Evolutionary conservation across 2,329 filamentous ascomycete species (phyloP), one percentile per base, ranked within the genome.

Genomic region (Alternaria viburni): DNA sequence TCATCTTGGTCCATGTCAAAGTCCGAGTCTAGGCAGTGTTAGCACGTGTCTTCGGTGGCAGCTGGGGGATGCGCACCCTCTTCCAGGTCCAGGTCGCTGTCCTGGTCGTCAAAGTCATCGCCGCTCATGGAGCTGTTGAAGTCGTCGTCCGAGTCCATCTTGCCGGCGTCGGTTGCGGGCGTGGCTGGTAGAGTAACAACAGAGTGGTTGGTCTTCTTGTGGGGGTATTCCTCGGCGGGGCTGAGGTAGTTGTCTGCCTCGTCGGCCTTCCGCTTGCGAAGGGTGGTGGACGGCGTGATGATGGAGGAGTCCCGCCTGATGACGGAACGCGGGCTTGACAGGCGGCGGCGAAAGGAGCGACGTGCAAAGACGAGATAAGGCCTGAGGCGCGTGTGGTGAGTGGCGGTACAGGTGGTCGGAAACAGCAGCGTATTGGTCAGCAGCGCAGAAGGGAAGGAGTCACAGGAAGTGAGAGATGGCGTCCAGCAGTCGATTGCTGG

Each of bases 81-180:
- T 59, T 78, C 82, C 57, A 84, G 75, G 61, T 79, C 80, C 58
- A 76, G 90, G 73, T 93, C 92, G 58, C 93, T 93, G 71, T 91
- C 93, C 64, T 91, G 89, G 73, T 93, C 91, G 67, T 91, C 87
- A 64, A 93, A 87, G 64, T 88, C 87, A 68, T 92, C 90, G 76
- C 91, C 97, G 45, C 92, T 95, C 72, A 90, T 86, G 76, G 90
- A 89, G 73, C 92, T 96, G 87, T 96, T 91, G 80, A 94, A 94
- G 64, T 97, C 95, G 76, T 97, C 93, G 74, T 98, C 95, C 9
- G 94, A 97, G 83, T 97, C 93, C 94, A 97, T 97, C 68, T 84
- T 87, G 79, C 77, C 82, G 36, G 74, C 69, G 66, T 69, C 73
- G 51, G 77, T 77, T 43, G 71, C 69, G 57, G 77, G 78, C 26